These are phyloP conservation scores for Pelargonium fulgidum DNA, from an alignment of 441 rosid species.

Conservation along the genomic window DNA sequence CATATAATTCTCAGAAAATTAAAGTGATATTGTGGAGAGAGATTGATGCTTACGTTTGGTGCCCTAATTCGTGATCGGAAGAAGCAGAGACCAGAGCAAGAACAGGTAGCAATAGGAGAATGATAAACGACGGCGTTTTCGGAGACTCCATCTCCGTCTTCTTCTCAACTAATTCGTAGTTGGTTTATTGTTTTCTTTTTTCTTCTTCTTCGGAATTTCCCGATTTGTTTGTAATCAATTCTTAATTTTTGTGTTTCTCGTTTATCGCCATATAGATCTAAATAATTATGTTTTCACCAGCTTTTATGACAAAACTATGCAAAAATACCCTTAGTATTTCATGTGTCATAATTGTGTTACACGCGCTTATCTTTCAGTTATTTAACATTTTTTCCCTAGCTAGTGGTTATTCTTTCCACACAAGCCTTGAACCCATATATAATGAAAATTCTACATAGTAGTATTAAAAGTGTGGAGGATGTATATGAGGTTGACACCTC, in stretches of 20 bases:
- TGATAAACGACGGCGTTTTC: constrained; percentile 1
- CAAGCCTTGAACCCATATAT: too few species aligned
- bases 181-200: too few species aligned
- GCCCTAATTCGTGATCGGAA: constrained; percentile 12
- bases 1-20: too few species aligned
- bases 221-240: not conserved
- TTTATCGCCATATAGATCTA: not conserved
- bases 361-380: too few species aligned
- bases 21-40: not conserved
- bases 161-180: too few species aligned
- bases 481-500: too few species aligned
- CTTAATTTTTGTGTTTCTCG: not conserved
- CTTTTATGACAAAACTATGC: not conserved
- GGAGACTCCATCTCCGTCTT: constrained; percentile 21
- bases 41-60: constrained; percentile 23
- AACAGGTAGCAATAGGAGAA: constrained; percentile 11
- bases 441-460: too few species aligned
- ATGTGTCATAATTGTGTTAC: too few species aligned
- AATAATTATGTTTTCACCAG: not conserved
- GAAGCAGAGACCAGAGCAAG: constrained; percentile 22
- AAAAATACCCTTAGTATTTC: not conserved
- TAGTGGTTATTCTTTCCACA: too few species aligned
- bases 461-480: too few species aligned
- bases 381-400: too few species aligned
- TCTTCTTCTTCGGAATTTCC: not conserved